Conservation (phyloP, 2,329 filamentous ascomycete species). For the Drechslerella coelobrocha region DNA sequence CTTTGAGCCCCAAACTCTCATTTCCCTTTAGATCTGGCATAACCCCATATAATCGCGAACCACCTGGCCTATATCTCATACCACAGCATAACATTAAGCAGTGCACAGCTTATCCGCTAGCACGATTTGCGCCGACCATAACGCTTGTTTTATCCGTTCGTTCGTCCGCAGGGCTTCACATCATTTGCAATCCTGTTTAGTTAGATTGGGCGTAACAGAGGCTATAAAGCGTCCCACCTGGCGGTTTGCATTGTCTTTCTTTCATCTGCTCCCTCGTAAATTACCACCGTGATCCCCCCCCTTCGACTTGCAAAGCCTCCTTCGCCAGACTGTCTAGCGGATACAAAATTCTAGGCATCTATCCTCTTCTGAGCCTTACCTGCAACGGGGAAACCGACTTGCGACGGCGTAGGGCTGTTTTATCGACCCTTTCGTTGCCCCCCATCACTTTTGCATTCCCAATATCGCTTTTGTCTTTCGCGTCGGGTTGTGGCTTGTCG, state of each 20-base stretch:
- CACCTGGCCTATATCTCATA: no score
- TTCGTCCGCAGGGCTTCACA: neutral
- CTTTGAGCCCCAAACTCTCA: neutral
- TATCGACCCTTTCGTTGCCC: slow-evolving; percentile 28
- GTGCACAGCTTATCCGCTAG: no score
- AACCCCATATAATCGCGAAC: no score
- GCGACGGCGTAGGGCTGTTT: slow-evolving; percentile 46
- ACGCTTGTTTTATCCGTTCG: slow-evolving; percentile 15
- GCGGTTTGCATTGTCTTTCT: slow-evolving; percentile 19
- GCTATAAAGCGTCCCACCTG: slow-evolving; percentile 42
- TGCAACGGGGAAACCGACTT: slow-evolving; percentile 33
- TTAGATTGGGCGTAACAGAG: slow-evolving; percentile 20
- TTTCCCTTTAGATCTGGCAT: neutral
- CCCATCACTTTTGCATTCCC: neutral
- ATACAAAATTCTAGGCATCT: slow-evolving; percentile 43
- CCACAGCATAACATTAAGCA: no score
- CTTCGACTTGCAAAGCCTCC: slow-evolving; percentile 40
- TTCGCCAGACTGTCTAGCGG: slow-evolving; percentile 31
- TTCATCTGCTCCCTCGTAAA: neutral
- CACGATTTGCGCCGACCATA: neutral
- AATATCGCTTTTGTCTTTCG: slow-evolving; percentile 10
- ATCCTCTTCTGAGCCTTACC: slow-evolving; percentile 40
- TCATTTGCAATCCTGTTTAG: neutral
- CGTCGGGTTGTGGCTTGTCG: slow-evolving; percentile 40
- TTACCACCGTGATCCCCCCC: neutral